Conservation (phyloP, 2,329 filamentous ascomycete species). For the Neurospora crassa region DNA sequence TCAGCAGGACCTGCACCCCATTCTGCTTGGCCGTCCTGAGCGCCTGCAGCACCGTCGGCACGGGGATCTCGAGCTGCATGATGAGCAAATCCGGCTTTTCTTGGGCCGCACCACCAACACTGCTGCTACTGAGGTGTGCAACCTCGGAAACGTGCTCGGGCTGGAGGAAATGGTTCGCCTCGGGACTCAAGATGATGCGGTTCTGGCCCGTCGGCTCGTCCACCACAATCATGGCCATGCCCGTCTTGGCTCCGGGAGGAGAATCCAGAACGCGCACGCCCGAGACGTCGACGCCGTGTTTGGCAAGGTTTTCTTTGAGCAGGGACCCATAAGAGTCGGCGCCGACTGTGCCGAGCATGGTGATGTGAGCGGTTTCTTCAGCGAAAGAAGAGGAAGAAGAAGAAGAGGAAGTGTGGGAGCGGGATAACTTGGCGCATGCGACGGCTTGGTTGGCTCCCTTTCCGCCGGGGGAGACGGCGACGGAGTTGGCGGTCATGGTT, state of each 20-base stretch:
- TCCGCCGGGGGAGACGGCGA: slow-evolving; percentile 74
- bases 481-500: slow-evolving; percentile 71
- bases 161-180: slow-evolving; percentile 51
- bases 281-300: slow-evolving; percentile 52
- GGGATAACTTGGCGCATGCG: slow-evolving; percentile 73
- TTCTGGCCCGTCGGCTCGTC: slow-evolving; percentile 66
- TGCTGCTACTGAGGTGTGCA: neutral
- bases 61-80: slow-evolving; percentile 70
- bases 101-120: no score
- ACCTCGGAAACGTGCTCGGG: slow-evolving; percentile 27
- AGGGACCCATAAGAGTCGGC: slow-evolving; percentile 54
- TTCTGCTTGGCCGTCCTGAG: slow-evolving; percentile 39
- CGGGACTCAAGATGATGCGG: slow-evolving; percentile 63
- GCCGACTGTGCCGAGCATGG: slow-evolving; percentile 69
- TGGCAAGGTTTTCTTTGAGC: slow-evolving; percentile 47
- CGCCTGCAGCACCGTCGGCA: slow-evolving; percentile 54
- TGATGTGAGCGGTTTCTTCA: slow-evolving; percentile 34
- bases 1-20: slow-evolving; percentile 61
- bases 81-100: slow-evolving; percentile 52
- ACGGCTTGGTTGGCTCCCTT: slow-evolving; percentile 97
- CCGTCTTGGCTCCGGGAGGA: slow-evolving; percentile 40
- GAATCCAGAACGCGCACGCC: slow-evolving; percentile 33
- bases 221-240: slow-evolving; percentile 67
- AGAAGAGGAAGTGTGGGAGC: slow-evolving; percentile 30
- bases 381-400: slow-evolving; percentile 22